These are phyloP conservation scores for Albugo candida DNA, from an alignment of 352 stramenopile genomes.

Conservation along the genomic window DNA sequence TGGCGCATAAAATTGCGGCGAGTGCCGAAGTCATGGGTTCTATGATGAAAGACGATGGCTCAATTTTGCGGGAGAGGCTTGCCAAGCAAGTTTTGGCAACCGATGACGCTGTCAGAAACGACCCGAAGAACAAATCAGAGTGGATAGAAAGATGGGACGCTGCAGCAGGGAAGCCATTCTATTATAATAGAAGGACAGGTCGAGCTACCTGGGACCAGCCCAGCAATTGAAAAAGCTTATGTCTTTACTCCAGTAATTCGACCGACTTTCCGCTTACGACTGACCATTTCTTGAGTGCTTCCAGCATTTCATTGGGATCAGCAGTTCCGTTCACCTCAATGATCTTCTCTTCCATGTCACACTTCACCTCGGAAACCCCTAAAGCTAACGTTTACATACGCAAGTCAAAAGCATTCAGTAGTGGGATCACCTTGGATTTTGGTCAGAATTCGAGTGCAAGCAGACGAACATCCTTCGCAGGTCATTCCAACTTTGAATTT, in stretches of 20 bases:
- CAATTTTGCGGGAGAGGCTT: constrained; percentile 33
- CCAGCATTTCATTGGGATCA: constrained; percentile 54
- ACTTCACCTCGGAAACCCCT: constrained; percentile 71
- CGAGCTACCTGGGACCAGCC: constrained; percentile 70
- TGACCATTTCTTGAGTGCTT: constrained; percentile 68
- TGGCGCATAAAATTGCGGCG: constrained; percentile 39
- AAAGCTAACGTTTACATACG: not conserved
- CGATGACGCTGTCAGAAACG: constrained; percentile 5
- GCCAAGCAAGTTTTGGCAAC: constrained; percentile 20
- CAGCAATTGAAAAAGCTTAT: constrained; percentile 15
- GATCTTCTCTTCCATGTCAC: constrained; percentile 75
- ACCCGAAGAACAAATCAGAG: constrained; percentile 6
- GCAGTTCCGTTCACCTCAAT: constrained; percentile 65
- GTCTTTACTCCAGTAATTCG: no score
- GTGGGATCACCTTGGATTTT: constrained; percentile 61
- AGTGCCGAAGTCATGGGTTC: constrained; percentile 44
- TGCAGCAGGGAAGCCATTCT: constrained; percentile 48
- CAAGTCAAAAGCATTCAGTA: constrained; percentile 1
- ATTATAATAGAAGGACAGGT: constrained; percentile 75
- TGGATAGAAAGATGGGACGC: not conserved
- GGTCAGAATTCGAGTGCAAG: constrained; percentile 76
- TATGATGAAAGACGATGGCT: constrained; percentile 44
- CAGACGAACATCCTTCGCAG: constrained; percentile 77
- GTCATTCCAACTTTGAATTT: constrained; percentile 84
- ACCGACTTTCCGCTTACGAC: constrained; percentile 76